Evolutionary conservation across 768 basidiomycete species (phyloP), one percentile per base, ranked within the genome.

Genomic region (Chiua virens): DNA sequence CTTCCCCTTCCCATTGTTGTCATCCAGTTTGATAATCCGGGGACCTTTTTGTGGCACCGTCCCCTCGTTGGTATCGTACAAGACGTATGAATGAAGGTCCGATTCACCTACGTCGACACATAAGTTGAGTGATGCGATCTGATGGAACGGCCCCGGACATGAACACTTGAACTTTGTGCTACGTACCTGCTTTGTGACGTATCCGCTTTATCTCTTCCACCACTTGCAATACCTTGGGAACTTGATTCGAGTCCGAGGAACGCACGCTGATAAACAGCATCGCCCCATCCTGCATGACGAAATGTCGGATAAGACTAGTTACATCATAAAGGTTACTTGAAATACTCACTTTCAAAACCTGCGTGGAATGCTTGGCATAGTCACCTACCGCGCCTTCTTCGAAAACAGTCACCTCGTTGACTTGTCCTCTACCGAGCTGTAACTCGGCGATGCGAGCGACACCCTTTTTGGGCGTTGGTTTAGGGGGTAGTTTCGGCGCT

Each of bases 161-260:
- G 15, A 1, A 43, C 1, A 15, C 7, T 34, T 17, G 15, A 34
- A 34, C 34, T 6, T 17, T 18, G n/a, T 15, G 20, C 28, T 13
- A 57, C 75, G 25, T 49, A 85, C 88, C 87, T 41, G 83, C 79
- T 74, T 88, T 91, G 59, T 92, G 73, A 36, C 86, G 76, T 46
- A 85, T 73, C n/a, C 89, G 80, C 62, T 88, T 92, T 0, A 82
- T 83, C 62, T 89, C 81, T 59, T 92, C 87, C 0, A 90, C 89
- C 4, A 92, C 83, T 48, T 83, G 82, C 30, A 92, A 73, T 1
- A 92, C 90, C 59, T 89, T 92, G 4, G 87, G 79, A 4, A 92
- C 91, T 42, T 87, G 74, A 3, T 75, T 73, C 2, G 81, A 69
- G 17, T 80, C 78, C 25, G 79, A 76, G 8, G 89, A 87, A 23